Evolutionary conservation across 2,329 filamentous ascomycete genomes (phyloP), one percentile per base, ranked within the genome.

Genomic region (Ceratocystiopsis brevicomis): DNA sequence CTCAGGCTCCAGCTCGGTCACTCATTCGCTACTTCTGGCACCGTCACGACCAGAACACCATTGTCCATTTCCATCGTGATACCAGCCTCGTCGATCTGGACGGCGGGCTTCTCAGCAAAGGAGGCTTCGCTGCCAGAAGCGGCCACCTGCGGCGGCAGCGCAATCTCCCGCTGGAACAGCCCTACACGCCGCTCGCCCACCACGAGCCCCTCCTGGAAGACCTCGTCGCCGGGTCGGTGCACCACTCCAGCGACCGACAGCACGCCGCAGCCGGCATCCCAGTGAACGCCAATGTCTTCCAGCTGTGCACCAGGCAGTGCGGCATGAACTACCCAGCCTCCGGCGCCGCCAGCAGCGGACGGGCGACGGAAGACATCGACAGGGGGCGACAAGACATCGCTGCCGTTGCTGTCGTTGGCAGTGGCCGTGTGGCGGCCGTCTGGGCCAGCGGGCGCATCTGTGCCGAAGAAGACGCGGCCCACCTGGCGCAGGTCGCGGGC

Each of bases 1-100:
- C 63, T 6, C 84, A 83, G 55, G 90, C 79, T 57, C 84, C 78
- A 34, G 4, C 33, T 34, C 33, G 13, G 37, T 78, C 73, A 75
- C 49, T 74, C 73, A 57, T 66, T 71, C 54, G 80, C 74, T 9
- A 72, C 33, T 64, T 85, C 87, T 9, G 81, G 81, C 2, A 92
- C 73, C n/a, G 72, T 76, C n/a, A 92, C 67, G 34, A 78, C 65
- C 51, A 92, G 58, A 1, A 92, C 63, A 6, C 84, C 84, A 55
- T 90, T 80, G 57, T 85, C 79, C 60, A 92, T 68, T 61, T 76
- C 84, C 3, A 83, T 82, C 3, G 66, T 69, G 54, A 90, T 88
- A 19, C 61, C 66, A 40, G 78, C 69, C 1, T 66, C 71, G 52
- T 86, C 78, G 15, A 90, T 64, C 12, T 30, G 25, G 25, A 30